Percentiles rank a stretch among this genome's conserved stretches.
phyloP scores from a whole-genome alignment of 148 eudicot genomes.

The Dianthus caryophyllus region DNA sequence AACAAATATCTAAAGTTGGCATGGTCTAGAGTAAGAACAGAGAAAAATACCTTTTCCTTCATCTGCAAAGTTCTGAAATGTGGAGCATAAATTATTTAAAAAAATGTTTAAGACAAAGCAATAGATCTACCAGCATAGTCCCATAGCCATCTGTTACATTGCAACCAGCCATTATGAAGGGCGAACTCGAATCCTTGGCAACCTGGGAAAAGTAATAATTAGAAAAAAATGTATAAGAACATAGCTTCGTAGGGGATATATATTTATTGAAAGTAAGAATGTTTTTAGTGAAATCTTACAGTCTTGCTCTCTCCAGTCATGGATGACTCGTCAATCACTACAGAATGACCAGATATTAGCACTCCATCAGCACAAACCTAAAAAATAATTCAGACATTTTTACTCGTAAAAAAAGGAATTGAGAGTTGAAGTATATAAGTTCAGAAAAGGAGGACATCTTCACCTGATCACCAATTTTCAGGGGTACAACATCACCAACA shows the following conservation, averaged over 20 bases:
- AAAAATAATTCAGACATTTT: slow-evolving; percentile 6
- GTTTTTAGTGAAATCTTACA: slow-evolving; percentile 35
- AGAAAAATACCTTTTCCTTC: too few species aligned
- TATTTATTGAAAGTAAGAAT: neutral
- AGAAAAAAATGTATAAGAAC: neutral
- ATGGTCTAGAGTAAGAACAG: too few species aligned
- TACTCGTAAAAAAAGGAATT: slow-evolving; percentile 4
- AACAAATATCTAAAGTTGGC: too few species aligned
- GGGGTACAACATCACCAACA: slow-evolving; percentile 78
- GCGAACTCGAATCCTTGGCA: slow-evolving; percentile 53
- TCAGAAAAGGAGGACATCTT: slow-evolving; percentile 3
- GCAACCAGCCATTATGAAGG: slow-evolving; percentile 94
- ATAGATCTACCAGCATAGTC: slow-evolving; percentile 92
- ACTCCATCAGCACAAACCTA: slow-evolving; percentile 98
- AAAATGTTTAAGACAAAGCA: neutral
- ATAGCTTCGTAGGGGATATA: neutral
- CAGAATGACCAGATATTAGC: slow-evolving; percentile 71
- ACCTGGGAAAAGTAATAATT: slow-evolving; percentile 41
- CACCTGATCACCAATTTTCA: slow-evolving; percentile 98
- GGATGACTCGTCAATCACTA: slow-evolving; percentile 88
- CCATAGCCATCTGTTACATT: slow-evolving; percentile 96
- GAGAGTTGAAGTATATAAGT: neutral
- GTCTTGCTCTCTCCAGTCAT: slow-evolving; percentile 97
- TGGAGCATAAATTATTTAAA: neutral
- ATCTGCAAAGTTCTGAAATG: too few species aligned